A percentile compares a stretch with the other conserved stretches of the same genome.
Evolutionary conservation across 805 yeast species (phyloP).

Genomic region (Saturnispora halmiae): DNA sequence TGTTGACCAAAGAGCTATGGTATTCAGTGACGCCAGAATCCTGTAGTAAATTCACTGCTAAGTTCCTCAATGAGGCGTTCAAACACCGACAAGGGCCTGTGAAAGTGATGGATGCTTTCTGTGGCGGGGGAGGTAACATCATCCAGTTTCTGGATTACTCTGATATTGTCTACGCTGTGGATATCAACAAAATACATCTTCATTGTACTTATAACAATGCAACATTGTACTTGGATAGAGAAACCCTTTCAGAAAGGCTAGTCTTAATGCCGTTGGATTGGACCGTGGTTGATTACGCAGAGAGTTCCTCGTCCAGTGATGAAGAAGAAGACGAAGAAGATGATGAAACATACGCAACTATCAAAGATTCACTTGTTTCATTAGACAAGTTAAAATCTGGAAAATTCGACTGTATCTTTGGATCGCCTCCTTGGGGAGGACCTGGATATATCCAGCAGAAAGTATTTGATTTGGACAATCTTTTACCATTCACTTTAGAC

Average conservation of each 20-base stretch:
- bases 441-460: constrained; percentile 40
- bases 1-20: constrained; percentile 69
- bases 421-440: constrained; percentile 88
- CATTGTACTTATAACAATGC: constrained; percentile 12
- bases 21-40: constrained; percentile 81
- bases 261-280: constrained; percentile 11
- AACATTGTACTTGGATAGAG: constrained; percentile 6
- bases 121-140: constrained; percentile 86
- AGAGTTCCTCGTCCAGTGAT: neutral
- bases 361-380: constrained; percentile 1
- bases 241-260: constrained; percentile 2
- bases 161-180: constrained; percentile 11
- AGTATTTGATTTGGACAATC: constrained; percentile 35
- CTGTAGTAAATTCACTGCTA: constrained; percentile 53
- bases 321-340: neutral
- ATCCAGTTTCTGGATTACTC: constrained; percentile 44
- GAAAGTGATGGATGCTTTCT: constrained; percentile 52
- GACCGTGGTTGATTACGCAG: constrained; percentile 3
- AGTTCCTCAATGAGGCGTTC: constrained; percentile 50
- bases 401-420: constrained; percentile 47
- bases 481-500: constrained; percentile 41
- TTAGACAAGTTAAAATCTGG: constrained; percentile 3
- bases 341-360: constrained; percentile 7
- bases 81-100: constrained; percentile 39
- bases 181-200: constrained; percentile 12